phyloP scores from a whole-genome alignment of 2,329 filamentous ascomycete species.

The Chaetomiaceae sp. region DNA sequence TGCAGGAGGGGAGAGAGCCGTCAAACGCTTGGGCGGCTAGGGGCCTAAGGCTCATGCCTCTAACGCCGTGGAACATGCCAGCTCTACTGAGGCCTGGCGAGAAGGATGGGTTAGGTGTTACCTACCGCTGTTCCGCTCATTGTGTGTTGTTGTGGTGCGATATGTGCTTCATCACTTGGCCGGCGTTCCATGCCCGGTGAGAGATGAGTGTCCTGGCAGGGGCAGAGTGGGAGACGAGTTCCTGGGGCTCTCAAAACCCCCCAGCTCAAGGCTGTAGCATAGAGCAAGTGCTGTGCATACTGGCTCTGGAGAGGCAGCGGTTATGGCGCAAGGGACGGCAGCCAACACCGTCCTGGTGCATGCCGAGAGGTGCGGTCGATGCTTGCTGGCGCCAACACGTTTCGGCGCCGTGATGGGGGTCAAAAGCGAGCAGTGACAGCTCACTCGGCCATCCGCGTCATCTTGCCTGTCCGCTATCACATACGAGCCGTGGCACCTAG shows the following conservation, averaged over 20 bases:
- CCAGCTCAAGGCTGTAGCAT: neutral
- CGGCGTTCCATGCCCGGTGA: too few relatives aligned
- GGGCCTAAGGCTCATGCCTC: conserved; percentile 7
- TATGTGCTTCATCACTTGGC: too few relatives aligned
- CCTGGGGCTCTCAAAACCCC: neutral
- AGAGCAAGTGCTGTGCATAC: neutral
- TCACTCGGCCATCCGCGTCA: too few relatives aligned
- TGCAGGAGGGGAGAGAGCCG: neutral
- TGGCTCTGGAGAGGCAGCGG: neutral
- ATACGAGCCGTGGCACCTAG: neutral
- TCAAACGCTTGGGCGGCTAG: conserved; percentile 15
- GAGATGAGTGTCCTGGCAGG: too few relatives aligned
- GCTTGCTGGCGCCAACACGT: neutral
- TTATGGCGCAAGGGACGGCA: neutral
- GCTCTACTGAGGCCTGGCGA: neutral
- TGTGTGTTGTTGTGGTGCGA: too few relatives aligned
- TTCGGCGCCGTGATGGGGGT: neutral
- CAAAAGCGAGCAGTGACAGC: neutral
- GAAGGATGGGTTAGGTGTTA: neutral
- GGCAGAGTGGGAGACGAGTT: too few relatives aligned
- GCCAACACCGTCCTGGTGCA: conserved; percentile 2
- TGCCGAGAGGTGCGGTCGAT: neutral
- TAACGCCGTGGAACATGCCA: conserved; percentile 9
- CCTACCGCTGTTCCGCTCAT: conserved; percentile 8
- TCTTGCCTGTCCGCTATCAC: neutral